A percentile compares a stretch with the other conserved stretches of the same genome.
phyloP scores from a whole-genome alignment of 1,139 yeast species.

The Diutina neorugosa region DNA sequence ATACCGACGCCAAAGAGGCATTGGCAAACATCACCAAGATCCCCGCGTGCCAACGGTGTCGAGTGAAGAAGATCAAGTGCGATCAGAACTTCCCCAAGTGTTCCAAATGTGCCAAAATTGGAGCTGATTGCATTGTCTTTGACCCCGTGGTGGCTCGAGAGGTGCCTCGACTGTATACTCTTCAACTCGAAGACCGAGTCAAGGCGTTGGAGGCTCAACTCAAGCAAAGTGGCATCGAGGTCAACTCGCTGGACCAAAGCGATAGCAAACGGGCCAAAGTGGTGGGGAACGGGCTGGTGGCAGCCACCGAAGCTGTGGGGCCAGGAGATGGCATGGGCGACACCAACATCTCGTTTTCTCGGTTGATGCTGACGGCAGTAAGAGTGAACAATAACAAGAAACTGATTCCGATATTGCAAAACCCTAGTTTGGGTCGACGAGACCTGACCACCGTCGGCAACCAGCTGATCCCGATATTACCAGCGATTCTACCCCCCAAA shows the following conservation, averaged over 20 bases:
- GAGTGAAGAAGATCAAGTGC: conserved; percentile 69
- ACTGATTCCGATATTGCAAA: neutral
- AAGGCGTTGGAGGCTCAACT: conserved; percentile 41
- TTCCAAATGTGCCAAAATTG: conserved; percentile 53
- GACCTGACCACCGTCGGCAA: conserved; percentile 5
- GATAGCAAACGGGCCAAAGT: conserved; percentile 2
- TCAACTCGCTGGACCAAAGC: neutral
- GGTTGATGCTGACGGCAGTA: conserved; percentile 47
- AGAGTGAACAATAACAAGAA: conserved; percentile 7
- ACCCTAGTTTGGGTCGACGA: conserved; percentile 2
- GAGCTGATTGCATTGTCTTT: conserved; percentile 65
- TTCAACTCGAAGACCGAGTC: conserved; percentile 58
- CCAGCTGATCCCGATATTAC: conserved; percentile 12
- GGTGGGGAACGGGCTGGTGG: neutral
- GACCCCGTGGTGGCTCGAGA: conserved; percentile 86
- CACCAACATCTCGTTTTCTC: conserved; percentile 46
- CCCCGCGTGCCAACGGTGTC: conserved; percentile 77
- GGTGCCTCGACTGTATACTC: conserved; percentile 70
- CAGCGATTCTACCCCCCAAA: conserved; percentile 59
- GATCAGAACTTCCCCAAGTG: conserved; percentile 79
- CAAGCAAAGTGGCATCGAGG: conserved; percentile 25
- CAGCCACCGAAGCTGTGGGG: neutral
- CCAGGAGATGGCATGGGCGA: neutral
- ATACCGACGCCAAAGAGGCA: conserved; percentile 70
- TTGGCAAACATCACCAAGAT: conserved; percentile 21